Evolutionary conservation across 2,329 filamentous ascomycete genomes (phyloP).

Genomic region (Pyrenophora teres): DNA sequence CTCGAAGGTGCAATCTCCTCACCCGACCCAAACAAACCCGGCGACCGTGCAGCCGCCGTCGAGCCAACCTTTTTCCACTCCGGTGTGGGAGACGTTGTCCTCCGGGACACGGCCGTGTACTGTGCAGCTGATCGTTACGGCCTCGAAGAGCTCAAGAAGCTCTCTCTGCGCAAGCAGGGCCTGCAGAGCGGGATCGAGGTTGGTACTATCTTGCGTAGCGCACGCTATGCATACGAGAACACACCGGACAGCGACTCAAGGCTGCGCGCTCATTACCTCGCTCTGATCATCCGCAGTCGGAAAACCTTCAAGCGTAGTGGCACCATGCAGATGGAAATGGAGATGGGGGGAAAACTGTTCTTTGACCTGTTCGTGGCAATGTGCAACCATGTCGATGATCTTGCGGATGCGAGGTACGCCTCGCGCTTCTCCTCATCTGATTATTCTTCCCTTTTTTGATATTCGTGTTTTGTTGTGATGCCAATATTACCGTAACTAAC

Average conservation of each 20-base stretch:
- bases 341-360: constrained; percentile 90
- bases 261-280: constrained; percentile 95
- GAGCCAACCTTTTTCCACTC: constrained; percentile 80
- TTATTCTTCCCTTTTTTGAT: not conserved
- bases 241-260: constrained; percentile 91
- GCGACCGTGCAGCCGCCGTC: constrained; percentile 61
- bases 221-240: constrained; percentile 93
- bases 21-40: constrained; percentile 59
- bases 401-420: constrained; percentile 75
- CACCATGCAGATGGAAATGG: constrained; percentile 99
- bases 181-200: constrained; percentile 91
- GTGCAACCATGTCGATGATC: constrained; percentile 97
- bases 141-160: constrained; percentile 87
- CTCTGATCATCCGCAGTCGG: constrained; percentile 94
- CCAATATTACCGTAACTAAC: constrained; percentile 19
- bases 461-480: constrained; percentile 5
- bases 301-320: constrained; percentile 98
- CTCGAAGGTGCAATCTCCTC: constrained; percentile 73
- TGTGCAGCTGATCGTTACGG: constrained; percentile 89
- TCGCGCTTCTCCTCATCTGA: constrained; percentile 24
- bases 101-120: constrained; percentile 93
- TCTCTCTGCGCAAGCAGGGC: constrained; percentile 92
- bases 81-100: constrained; percentile 73
- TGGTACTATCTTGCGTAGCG: constrained; percentile 86
- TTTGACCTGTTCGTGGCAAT: constrained; percentile 98